Conservation (phyloP, 495 filamentous ascomycete species). For the Viridothelium virens region DNA sequence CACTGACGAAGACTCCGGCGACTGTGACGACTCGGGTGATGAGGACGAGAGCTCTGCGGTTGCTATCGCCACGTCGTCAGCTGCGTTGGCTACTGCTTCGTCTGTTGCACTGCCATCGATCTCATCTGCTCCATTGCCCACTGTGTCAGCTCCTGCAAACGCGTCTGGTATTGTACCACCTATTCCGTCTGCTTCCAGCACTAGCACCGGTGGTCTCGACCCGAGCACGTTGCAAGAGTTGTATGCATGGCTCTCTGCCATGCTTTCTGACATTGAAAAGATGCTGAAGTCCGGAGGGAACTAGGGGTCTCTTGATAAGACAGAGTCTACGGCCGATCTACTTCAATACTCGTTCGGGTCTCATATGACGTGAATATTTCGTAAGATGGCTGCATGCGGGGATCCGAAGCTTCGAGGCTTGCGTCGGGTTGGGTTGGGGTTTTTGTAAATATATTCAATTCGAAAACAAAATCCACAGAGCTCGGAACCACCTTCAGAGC, state of each 20-base stretch:
- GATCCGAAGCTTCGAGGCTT: not conserved
- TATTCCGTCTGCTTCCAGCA: not conserved
- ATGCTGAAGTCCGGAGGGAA: not conserved
- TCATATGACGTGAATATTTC: too few relatives aligned
- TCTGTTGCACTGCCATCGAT: not conserved
- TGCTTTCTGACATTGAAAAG: not conserved
- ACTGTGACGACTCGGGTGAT: not conserved
- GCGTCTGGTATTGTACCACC: not conserved
- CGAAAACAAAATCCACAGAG: too few relatives aligned
- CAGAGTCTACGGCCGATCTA: too few relatives aligned
- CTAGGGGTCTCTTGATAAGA: not conserved
- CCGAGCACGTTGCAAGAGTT: not conserved
- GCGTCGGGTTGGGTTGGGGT: not conserved
- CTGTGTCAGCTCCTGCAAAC: not conserved
- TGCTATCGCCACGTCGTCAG: not conserved
- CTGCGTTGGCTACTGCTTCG: not conserved
- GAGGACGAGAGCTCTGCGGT: not conserved
- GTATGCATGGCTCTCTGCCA: not conserved
- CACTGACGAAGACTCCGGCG: not conserved
- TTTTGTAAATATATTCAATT: slow-evolving; percentile 3
- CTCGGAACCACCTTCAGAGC: too few relatives aligned
- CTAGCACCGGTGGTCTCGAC: not conserved
- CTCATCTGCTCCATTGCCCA: not conserved
- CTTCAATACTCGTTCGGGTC: too few relatives aligned
- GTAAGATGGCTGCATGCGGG: too few relatives aligned